These are phyloP conservation scores for Leishmania amazonensis DNA, from an alignment of 208 protist genomes.

Conservation along the genomic window DNA sequence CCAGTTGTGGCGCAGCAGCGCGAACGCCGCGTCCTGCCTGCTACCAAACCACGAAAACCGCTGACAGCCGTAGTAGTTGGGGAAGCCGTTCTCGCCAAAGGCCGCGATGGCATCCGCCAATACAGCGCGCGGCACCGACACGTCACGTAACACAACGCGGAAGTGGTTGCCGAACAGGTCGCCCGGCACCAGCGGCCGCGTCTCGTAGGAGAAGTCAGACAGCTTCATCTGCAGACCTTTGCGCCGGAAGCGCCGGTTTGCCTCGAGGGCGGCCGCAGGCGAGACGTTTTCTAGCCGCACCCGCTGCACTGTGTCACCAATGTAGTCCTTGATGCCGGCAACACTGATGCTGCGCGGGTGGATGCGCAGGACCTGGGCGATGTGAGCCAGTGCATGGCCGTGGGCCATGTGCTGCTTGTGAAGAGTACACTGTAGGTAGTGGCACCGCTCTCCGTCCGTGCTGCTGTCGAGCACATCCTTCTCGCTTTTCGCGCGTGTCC, in stretches of 20 bases:
- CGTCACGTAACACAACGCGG: slow-evolving; percentile 78
- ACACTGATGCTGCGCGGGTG: slow-evolving; percentile 81
- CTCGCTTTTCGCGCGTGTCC: not conserved
- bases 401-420: slow-evolving; percentile 88
- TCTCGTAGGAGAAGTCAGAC: slow-evolving; percentile 85
- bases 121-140: slow-evolving; percentile 40
- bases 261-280: slow-evolving; percentile 56
- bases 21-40: slow-evolving; percentile 70
- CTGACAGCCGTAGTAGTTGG: slow-evolving; percentile 91
- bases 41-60: slow-evolving; percentile 90
- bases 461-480: not conserved
- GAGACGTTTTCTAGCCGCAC: slow-evolving; percentile 75
- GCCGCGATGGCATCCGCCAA: slow-evolving; percentile 52
- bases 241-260: slow-evolving; percentile 52
- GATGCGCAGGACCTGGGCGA: slow-evolving; percentile 74
- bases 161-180: slow-evolving; percentile 88
- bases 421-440: slow-evolving; percentile 73
- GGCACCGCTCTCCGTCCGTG: not conserved
- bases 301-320: slow-evolving; percentile 87
- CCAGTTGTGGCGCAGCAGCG: slow-evolving; percentile 83
- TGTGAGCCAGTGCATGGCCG: slow-evolving; percentile 57
- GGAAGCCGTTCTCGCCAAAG: slow-evolving; percentile 71
- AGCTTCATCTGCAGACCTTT: slow-evolving; percentile 55
- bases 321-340: slow-evolving; percentile 88
- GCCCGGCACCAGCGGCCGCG: slow-evolving; percentile 56